Conservation (phyloP, 176 grass and related monocot species). For the Bonia amplexicaulis region DNA sequence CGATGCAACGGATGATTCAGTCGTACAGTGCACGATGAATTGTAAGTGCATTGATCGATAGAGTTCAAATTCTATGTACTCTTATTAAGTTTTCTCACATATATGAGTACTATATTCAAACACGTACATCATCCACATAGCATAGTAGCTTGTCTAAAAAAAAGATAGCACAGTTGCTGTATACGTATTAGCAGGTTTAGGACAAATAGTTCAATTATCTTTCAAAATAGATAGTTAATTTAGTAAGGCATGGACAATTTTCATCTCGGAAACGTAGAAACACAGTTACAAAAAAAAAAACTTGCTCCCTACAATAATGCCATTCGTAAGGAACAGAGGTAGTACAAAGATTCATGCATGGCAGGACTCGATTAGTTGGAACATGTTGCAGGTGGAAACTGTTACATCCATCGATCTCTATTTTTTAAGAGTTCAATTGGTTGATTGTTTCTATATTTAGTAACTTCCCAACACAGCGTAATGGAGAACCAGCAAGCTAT, state of each 20-base stretch:
- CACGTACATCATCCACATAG: too few species aligned
- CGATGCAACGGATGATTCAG: too few species aligned
- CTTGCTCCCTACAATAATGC: background rate
- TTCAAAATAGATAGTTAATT: background rate
- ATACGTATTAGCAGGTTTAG: too few species aligned
- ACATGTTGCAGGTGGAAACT: background rate
- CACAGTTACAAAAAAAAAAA: background rate
- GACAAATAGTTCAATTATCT: too few species aligned
- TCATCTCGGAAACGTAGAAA: background rate
- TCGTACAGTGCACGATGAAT: too few species aligned
- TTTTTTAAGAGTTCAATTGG: background rate
- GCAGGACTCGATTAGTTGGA: background rate
- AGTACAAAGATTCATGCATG: background rate
- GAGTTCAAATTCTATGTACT: too few species aligned
- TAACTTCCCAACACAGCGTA: background rate
- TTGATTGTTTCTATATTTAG: conserved; percentile 14
- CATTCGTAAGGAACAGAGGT: background rate
- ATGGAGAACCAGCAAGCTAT: background rate
- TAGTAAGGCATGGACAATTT: background rate
- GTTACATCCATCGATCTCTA: background rate
- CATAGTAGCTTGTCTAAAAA: too few species aligned
- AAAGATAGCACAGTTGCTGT: too few species aligned
- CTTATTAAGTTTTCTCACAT: too few species aligned
- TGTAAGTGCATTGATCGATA: too few species aligned
- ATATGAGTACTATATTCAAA: too few species aligned